Conservation (phyloP, 495 filamentous ascomycete species). For the Niebla homalea region DNA sequence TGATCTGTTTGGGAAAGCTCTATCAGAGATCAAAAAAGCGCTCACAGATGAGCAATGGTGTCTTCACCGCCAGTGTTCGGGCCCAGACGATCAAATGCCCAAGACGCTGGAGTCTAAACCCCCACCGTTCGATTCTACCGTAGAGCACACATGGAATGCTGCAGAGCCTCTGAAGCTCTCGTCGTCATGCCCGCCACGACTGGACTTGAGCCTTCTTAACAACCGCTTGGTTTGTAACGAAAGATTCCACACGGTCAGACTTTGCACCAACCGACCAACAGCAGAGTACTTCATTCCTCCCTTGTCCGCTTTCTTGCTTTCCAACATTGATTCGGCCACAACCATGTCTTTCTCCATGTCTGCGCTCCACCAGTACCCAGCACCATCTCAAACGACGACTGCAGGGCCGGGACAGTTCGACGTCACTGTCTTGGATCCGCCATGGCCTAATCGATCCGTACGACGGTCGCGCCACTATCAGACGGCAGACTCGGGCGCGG, state of each 20-base stretch:
- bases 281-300: conserved; percentile 37
- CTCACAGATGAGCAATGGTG: conserved; percentile 10
- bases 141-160: too few species aligned
- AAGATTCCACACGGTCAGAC: not conserved
- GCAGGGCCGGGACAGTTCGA: conserved; percentile 41
- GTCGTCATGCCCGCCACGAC: too few species aligned
- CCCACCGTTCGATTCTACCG: too few species aligned
- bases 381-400: conserved; percentile 7
- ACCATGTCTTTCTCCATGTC: conserved; percentile 16
- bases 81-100: not conserved
- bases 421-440: conserved; percentile 77
- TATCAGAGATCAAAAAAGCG: conserved; percentile 3
- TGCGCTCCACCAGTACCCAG: conserved; percentile 9
- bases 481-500: conserved; percentile 27
- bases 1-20: conserved; percentile 19
- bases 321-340: conserved; percentile 11
- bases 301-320: conserved; percentile 36
- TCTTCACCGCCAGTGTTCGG: not conserved
- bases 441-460: conserved; percentile 87
- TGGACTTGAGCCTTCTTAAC: not conserved
- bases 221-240: conserved; percentile 16
- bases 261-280: not conserved
- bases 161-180: too few species aligned
- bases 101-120: too few species aligned
- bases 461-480: conserved; percentile 54